Conservation (phyloP, 768 basidiomycete genomes). For the Boletus rubroflammeus region DNA sequence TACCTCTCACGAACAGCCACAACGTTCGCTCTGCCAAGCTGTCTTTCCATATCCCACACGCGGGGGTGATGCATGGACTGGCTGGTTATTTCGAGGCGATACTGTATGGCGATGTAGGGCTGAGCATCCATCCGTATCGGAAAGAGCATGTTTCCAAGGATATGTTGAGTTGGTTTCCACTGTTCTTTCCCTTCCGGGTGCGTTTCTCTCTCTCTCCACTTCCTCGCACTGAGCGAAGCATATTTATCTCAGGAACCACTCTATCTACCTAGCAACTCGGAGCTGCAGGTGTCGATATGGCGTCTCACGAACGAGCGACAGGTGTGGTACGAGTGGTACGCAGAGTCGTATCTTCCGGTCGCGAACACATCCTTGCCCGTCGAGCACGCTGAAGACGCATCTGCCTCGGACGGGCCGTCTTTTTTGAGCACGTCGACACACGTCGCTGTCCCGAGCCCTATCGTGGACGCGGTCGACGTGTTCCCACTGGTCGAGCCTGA, state of each 20-base stretch:
- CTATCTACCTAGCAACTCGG: constrained; percentile 88
- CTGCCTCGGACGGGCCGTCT: constrained; percentile 19
- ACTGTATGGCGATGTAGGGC: constrained; percentile 82
- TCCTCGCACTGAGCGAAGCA: background rate
- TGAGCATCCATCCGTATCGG: constrained; percentile 91
- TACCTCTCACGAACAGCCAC: constrained; percentile 94
- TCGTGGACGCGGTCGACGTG: constrained; percentile 62
- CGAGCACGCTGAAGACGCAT: constrained; percentile 18
- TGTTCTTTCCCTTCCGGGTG: constrained; percentile 93
- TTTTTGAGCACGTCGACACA: constrained; percentile 28
- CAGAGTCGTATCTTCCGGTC: constrained; percentile 83
- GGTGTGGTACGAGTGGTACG: constrained; percentile 99
- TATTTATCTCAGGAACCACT: constrained; percentile 67
- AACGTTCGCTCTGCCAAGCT: constrained; percentile 86
- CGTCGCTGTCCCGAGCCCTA: constrained; percentile 55
- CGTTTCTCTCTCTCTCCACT: constrained; percentile 21
- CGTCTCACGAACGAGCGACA: constrained; percentile 82
- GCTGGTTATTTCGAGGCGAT: constrained; percentile 97
- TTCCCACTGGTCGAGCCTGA: constrained; percentile 22
- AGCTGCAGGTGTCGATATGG: constrained; percentile 93
- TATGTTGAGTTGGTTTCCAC: constrained; percentile 99
- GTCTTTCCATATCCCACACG: constrained; percentile 91
- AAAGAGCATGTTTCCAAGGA: constrained; percentile 86
- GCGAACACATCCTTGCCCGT: constrained; percentile 32
- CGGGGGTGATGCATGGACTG: constrained; percentile 88